phyloP scores from a whole-genome alignment of 2,329 filamentous ascomycete species.

The Cladosporium halotolerans region DNA sequence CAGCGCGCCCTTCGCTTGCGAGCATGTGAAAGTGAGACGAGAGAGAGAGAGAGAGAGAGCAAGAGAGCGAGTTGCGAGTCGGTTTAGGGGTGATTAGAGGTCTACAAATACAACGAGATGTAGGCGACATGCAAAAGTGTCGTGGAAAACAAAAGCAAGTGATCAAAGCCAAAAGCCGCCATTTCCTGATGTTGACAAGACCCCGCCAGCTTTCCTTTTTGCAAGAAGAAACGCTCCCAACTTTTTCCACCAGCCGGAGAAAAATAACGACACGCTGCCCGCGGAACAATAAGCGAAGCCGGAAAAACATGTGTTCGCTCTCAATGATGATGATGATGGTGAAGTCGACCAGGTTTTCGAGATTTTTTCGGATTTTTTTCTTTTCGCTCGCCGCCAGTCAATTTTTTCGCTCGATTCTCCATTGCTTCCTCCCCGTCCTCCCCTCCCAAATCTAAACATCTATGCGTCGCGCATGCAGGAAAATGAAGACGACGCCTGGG shows the following conservation, averaged over 20 bases:
- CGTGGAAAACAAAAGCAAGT: not conserved
- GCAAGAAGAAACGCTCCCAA: not conserved
- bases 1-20: too few species aligned
- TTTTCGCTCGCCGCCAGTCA: not conserved
- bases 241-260: conserved; percentile 2
- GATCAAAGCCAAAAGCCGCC: not conserved
- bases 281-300: not conserved
- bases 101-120: conserved; percentile 12
- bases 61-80: not conserved
- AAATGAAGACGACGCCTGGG: conserved; percentile 22
- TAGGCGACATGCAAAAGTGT: not conserved
- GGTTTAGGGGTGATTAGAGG: not conserved
- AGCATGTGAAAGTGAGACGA: too few species aligned
- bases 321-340: not conserved
- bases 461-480: conserved; percentile 21
- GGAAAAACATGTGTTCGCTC: conserved; percentile 1
- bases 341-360: too few species aligned
- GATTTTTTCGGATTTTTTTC: not conserved
- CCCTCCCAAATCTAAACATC: conserved; percentile 18
- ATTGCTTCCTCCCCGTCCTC: conserved; percentile 1
- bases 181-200: not conserved
- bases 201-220: not conserved
- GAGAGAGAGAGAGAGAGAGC: too few species aligned
- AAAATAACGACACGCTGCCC: not conserved
- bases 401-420: not conserved